These are phyloP conservation scores for Saccharum hybrid DNA, from an alignment of 202 grass and related monocot species.

Conservation along the genomic window DNA sequence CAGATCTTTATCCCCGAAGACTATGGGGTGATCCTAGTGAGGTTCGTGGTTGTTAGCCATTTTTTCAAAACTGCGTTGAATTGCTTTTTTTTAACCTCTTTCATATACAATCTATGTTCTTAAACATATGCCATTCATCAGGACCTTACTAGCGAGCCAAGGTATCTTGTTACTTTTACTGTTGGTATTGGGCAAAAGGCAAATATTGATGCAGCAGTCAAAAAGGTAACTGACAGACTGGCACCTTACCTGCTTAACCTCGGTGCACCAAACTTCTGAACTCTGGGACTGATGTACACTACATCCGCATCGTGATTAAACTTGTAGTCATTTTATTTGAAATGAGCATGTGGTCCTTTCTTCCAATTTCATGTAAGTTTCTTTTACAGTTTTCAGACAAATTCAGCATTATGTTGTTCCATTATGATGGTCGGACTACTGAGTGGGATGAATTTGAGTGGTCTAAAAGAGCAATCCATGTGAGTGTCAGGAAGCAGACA, in stretches of 20 bases:
- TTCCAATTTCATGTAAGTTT: conserved; percentile 42
- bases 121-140: conserved; percentile 45
- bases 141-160: conserved; percentile 71
- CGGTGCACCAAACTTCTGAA: background rate
- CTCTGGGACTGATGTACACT: conserved; percentile 27
- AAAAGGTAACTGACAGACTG: conserved; percentile 58
- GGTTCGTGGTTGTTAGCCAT: conserved; percentile 57
- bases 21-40: conserved; percentile 91
- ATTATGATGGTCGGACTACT: conserved; percentile 87
- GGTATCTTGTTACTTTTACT: conserved; percentile 90
- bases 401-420: conserved; percentile 92
- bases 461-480: conserved; percentile 89
- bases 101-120: conserved; percentile 33
- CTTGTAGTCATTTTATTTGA: background rate
- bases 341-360: conserved; percentile 11
- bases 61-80: conserved; percentile 3
- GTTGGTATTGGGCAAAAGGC: conserved; percentile 78
- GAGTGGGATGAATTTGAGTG: conserved; percentile 99
- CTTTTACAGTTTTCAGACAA: conserved; percentile 88
- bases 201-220: conserved; percentile 88
- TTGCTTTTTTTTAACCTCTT: background rate
- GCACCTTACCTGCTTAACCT: conserved; percentile 25
- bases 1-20: conserved; percentile 75
- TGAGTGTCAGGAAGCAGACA: conserved; percentile 80
- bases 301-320: conserved; percentile 24